These are phyloP conservation scores for Thelephora ganbajun DNA, from an alignment of 768 basidiomycete species.

Conservation along the genomic window DNA sequence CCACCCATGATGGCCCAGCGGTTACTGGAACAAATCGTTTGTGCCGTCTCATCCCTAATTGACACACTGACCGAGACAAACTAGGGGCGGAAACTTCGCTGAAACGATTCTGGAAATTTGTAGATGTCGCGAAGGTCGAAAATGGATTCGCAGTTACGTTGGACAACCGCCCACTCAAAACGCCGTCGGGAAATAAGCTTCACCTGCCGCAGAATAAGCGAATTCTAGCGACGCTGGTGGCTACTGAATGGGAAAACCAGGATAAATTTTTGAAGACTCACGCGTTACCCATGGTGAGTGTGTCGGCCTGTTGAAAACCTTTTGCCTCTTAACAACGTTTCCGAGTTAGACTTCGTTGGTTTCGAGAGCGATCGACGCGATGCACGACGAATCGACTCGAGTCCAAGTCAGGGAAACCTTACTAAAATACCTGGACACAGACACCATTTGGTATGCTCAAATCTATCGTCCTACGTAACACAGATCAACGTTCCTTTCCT, in stretches of 20 bases:
- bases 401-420: slow-evolving; percentile 52
- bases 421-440: slow-evolving; percentile 83
- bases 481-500: slow-evolving; percentile 1
- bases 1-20: slow-evolving; percentile 3
- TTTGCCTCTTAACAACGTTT: not conserved
- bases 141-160: slow-evolving; percentile 51
- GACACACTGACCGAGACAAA: not conserved
- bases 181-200: slow-evolving; percentile 70
- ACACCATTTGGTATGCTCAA: slow-evolving; percentile 67
- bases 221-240: slow-evolving; percentile 73
- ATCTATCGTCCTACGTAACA: not conserved
- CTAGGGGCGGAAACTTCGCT: slow-evolving; percentile 77
- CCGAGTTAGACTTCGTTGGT: slow-evolving; percentile 68
- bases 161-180: slow-evolving; percentile 77
- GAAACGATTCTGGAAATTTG: slow-evolving; percentile 90
- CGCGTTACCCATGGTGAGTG: slow-evolving; percentile 74
- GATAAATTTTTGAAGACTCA: slow-evolving; percentile 75
- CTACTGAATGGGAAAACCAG: slow-evolving; percentile 95
- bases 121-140: slow-evolving; percentile 51
- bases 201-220: slow-evolving; percentile 55
- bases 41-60: slow-evolving; percentile 8
- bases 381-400: slow-evolving; percentile 42
- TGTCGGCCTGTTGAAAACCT: not conserved
- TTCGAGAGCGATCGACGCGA: slow-evolving; percentile 77
- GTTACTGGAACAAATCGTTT: slow-evolving; percentile 52